These are phyloP conservation scores for Clarireedia monteithiana DNA, from an alignment of 2,329 filamentous ascomycete species.

Conservation along the genomic window DNA sequence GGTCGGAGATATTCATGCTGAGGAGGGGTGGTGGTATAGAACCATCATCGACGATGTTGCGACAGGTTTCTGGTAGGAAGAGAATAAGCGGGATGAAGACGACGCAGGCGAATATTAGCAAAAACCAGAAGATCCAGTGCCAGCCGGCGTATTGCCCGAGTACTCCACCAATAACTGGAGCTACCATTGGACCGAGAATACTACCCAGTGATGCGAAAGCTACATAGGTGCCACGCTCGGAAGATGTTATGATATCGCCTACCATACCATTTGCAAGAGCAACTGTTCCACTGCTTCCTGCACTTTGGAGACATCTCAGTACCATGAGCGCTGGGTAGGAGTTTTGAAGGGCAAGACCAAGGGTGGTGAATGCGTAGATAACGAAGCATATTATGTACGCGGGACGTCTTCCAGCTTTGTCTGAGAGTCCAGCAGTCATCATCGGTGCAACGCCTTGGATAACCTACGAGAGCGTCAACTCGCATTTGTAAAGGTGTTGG, in stretches of 20 bases:
- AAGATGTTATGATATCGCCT: constrained; percentile 53
- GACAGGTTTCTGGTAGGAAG: constrained; percentile 19
- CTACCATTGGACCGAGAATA: constrained; percentile 34
- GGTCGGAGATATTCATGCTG: constrained; percentile 47
- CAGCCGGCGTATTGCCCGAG: constrained; percentile 20
- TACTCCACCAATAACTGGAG: constrained; percentile 19
- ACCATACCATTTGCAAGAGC: constrained; percentile 52
- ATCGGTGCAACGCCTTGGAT: constrained; percentile 50
- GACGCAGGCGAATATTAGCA: constrained; percentile 12
- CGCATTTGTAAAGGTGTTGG: background rate
- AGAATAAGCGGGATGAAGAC: constrained; percentile 13
- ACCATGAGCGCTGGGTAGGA: constrained; percentile 42
- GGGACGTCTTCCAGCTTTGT: constrained; percentile 43
- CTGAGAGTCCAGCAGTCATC: constrained; percentile 46
- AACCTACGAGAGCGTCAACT: constrained; percentile 27
- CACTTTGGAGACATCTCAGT: constrained; percentile 47
- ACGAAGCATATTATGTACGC: constrained; percentile 45
- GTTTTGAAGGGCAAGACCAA: constrained; percentile 42
- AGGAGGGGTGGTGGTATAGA: constrained; percentile 46
- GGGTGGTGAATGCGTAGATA: constrained; percentile 45
- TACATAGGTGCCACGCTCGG: constrained; percentile 58
- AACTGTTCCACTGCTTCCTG: constrained; percentile 51
- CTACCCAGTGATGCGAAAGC: constrained; percentile 52
- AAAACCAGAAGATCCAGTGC: constrained; percentile 44
- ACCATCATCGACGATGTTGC: constrained; percentile 18